Evolutionary conservation across 108 stramenopile species (phyloP).

Genomic region (Stephanodiscus triporus): DNA sequence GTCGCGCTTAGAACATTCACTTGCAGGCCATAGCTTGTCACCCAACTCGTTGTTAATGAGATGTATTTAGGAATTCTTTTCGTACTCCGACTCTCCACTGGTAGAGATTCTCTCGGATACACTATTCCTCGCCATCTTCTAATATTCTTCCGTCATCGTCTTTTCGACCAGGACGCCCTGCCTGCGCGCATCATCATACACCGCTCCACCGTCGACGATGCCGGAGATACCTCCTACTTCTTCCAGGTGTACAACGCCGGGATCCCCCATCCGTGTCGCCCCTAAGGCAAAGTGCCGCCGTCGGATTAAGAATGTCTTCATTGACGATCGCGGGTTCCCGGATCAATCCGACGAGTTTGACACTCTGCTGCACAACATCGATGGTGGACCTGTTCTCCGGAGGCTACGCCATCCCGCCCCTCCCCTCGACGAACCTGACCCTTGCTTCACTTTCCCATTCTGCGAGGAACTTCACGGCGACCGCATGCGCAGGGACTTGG

Average conservation of each 20-base stretch:
- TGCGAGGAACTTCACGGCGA: neutral
- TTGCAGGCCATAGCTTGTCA: too few relatives aligned
- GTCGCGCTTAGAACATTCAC: neutral
- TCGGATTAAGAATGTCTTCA: neutral
- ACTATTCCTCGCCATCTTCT: neutral
- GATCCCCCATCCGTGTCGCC: neutral
- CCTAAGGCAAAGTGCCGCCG: neutral
- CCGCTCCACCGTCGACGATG: neutral
- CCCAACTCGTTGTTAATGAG: neutral
- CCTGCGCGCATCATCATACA: neutral
- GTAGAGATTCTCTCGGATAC: neutral
- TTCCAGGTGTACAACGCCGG: neutral
- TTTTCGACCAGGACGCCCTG: too few relatives aligned
- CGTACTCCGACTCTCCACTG: neutral
- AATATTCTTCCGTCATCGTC: neutral
- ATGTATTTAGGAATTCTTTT: neutral
- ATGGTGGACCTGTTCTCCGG: neutral
- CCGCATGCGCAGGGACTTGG: neutral
- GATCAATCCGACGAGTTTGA: constrained; percentile 1
- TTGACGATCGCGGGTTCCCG: constrained; percentile 1
- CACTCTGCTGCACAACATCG: neutral
- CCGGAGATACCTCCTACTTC: neutral
- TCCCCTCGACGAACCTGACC: neutral
- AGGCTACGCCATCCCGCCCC: constrained; percentile 2
- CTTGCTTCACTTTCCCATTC: neutral